These are phyloP conservation scores for Chlamydomonas reinhardtii DNA, from an alignment of 163 green algal species.

Conservation along the genomic window DNA sequence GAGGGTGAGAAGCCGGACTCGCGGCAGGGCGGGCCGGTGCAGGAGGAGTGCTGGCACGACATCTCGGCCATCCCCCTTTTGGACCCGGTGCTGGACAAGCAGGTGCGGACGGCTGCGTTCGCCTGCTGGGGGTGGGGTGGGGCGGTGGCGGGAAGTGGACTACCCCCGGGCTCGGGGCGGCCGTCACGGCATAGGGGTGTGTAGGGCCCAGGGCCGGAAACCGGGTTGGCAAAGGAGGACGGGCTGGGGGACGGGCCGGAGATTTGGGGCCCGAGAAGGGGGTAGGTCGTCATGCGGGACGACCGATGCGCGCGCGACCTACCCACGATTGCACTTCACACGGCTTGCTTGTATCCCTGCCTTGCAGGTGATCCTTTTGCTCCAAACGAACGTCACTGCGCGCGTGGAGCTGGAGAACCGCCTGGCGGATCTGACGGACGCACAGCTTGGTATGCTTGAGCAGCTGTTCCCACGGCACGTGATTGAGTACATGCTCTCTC, in stretches of 20 bases:
- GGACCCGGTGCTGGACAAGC: conserved; percentile 66
- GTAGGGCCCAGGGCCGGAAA: too few species aligned
- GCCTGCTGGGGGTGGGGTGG: too few species aligned
- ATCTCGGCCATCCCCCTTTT: conserved; percentile 62
- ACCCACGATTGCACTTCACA: too few species aligned
- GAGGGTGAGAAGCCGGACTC: conserved; percentile 41
- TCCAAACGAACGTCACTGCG: conserved; percentile 66
- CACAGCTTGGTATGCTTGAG: conserved; percentile 65
- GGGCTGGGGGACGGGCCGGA: too few species aligned
- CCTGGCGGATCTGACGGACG: conserved; percentile 67
- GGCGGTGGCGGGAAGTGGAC: too few species aligned
- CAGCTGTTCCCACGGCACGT: conserved; percentile 67
- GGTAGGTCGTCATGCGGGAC: too few species aligned
- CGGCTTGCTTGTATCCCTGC: too few species aligned
- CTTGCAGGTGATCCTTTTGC: conserved; percentile 66
- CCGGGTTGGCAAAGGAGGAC: too few species aligned
- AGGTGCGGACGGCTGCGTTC: conserved; percentile 16
- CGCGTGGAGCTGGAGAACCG: conserved; percentile 69
- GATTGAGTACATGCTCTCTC: conserved; percentile 68
- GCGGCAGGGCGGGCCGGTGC: not conserved
- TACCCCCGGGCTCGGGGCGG: too few species aligned
- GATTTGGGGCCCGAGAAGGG: too few species aligned
- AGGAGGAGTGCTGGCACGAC: conserved; percentile 63
- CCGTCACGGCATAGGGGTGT: too few species aligned
- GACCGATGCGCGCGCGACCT: too few species aligned